Evolutionary conservation across 73 alveolate genomes (phyloP), one percentile per base, ranked within the genome.

Genomic region (Effrenium voratum): DNA sequence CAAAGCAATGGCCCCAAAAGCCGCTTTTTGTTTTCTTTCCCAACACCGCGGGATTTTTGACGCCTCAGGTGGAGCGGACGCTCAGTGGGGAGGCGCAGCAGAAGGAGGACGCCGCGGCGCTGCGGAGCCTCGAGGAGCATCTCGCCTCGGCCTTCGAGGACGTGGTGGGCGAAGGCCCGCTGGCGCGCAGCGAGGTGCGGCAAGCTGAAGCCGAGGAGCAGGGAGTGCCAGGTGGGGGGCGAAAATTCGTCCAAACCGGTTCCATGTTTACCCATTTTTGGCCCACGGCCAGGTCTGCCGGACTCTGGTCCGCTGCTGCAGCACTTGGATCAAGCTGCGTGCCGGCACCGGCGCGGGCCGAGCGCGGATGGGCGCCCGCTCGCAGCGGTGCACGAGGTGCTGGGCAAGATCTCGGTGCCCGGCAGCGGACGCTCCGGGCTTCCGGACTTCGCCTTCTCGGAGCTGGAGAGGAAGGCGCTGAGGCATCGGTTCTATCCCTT

Each of bases 401-500:
- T 32, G 28, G 34, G 82, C 49, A 44, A 72, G 82, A 72, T 72
- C 82, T 72, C 82, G 5, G 82, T 72, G 82, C 82, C 82, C 30
- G 82, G 82, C 28, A 72, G 82, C 49, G 46, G 32, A 47, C 82
- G 82, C 47, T 72, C 82, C 10, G 82, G 82, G 34, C 82, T 72
- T 44, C 82, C 82, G 46, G 82, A 72, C 49, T 47, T 34, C 36
- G 10, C 49, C 34, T 19, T 28, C 73, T 59, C 2, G 73, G 8
- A 28, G 36, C 16, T 15, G 34, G 6, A 28, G 49, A 1, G 24
- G 49, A 44, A 90, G 97, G 97, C 86, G 66, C 75, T 90, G 76
- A 90, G 83, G n/a, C 97, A 90, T 90, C 97, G 97, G 45, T 68
- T 90, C 97, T 90, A 90, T 87, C 97, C 97, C 47, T 90, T 90